A percentile compares a stretch with the other conserved stretches of the same genome.
Evolutionary conservation across 2,329 filamentous ascomycete genomes (phyloP).

Genomic region (Colletotrichum theobromicola): DNA sequence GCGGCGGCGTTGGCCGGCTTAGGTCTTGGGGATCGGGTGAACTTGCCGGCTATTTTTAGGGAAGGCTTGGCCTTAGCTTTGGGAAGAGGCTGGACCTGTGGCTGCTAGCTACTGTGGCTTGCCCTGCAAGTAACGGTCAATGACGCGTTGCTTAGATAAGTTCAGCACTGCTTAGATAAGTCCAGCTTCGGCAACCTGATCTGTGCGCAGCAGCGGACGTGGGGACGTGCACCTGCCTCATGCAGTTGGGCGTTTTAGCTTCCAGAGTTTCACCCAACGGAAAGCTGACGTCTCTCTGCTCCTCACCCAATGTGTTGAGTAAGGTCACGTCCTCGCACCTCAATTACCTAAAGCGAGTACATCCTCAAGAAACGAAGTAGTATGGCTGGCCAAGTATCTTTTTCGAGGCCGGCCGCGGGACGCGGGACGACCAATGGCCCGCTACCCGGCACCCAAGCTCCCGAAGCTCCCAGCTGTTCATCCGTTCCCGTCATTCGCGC

Average conservation of each 20-base stretch:
- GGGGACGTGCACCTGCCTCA: neutral
- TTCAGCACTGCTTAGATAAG: conserved; percentile 32
- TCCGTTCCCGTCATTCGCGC: neutral
- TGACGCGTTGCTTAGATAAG: neutral
- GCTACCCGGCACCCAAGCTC: neutral
- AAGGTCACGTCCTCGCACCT: neutral
- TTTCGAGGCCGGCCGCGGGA: neutral
- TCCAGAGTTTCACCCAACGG: conserved; percentile 11
- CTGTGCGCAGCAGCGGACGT: conserved; percentile 22
- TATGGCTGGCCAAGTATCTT: neutral
- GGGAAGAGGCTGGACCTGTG: neutral
- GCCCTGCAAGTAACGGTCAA: neutral
- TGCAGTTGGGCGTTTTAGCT: conserved; percentile 7
- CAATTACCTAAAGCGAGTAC: neutral
- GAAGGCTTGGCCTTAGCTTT: neutral
- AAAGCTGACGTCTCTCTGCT: conserved; percentile 4
- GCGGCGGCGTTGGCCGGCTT: neutral
- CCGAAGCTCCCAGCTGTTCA: neutral
- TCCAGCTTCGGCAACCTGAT: conserved; percentile 67
- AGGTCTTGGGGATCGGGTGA: neutral
- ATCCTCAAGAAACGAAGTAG: neutral
- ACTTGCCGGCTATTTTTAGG: neutral
- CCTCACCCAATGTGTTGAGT: neutral
- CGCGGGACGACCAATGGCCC: neutral
- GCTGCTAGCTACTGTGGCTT: neutral